Percentiles rank a stretch among this genome's conserved stretches.
Evolutionary conservation across 2,329 filamentous ascomycete genomes (phyloP).

Genomic region (Penicillium sp.): DNA sequence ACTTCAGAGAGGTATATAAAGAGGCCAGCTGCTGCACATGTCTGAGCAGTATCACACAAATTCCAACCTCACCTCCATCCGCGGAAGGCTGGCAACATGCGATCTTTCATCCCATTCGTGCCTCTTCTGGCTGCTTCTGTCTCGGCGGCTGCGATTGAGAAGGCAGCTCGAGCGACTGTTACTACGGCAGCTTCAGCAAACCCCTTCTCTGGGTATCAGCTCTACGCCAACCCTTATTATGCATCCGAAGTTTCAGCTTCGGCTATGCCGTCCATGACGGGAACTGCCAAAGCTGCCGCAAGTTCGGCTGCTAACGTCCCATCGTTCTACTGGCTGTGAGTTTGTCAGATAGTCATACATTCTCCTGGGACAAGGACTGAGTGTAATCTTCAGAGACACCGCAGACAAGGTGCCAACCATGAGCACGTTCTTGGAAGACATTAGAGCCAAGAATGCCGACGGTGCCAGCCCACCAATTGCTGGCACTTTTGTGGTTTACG

Average conservation of each 20-base stretch:
- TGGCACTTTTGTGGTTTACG: slow-evolving; percentile 58
- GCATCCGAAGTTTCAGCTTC: slow-evolving; percentile 51
- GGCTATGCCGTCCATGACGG: slow-evolving; percentile 61
- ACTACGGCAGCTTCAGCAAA: slow-evolving; percentile 48
- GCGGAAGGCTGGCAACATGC: slow-evolving; percentile 17
- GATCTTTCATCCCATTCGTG: slow-evolving; percentile 16
- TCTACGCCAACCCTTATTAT: slow-evolving; percentile 54
- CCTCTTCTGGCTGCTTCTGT: slow-evolving; percentile 20
- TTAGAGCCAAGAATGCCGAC: slow-evolving; percentile 46
- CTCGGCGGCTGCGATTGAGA: slow-evolving; percentile 19
- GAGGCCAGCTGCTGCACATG: not conserved
- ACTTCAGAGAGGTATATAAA: slow-evolving; percentile 1
- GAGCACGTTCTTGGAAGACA: slow-evolving; percentile 48
- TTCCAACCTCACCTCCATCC: not conserved
- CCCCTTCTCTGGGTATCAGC: slow-evolving; percentile 49
- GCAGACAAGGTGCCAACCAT: slow-evolving; percentile 49
- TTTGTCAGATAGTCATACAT: not conserved
- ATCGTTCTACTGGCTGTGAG: slow-evolving; percentile 53
- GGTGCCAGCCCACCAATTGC: slow-evolving; percentile 48
- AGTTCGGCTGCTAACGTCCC: slow-evolving; percentile 49
- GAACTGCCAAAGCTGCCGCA: slow-evolving; percentile 51
- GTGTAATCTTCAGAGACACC: slow-evolving; percentile 39
- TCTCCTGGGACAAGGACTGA: not conserved
- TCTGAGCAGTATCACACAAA: not conserved
- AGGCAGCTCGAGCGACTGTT: slow-evolving; percentile 17